These are phyloP conservation scores for Diutina scorzettiae DNA, from an alignment of 1,139 yeast genomes.

Conservation along the genomic window DNA sequence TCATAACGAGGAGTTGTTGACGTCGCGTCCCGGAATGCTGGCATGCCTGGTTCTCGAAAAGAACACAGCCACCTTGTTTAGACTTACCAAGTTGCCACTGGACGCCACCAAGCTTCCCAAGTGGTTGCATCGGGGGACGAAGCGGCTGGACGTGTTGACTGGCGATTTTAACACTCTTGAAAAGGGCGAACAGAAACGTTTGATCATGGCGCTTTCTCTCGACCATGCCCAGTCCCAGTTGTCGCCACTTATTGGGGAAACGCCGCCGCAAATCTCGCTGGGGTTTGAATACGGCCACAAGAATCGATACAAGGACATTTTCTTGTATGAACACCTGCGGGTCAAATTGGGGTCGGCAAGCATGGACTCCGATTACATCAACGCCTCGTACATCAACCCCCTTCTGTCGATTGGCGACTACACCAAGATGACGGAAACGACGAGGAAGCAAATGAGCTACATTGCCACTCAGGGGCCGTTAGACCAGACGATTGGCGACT, in stretches of 20 bases:
- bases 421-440: not conserved
- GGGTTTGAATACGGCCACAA: constrained; percentile 70
- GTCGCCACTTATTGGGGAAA: constrained; percentile 7
- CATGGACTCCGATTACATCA: constrained; percentile 33
- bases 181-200: constrained; percentile 1
- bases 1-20: constrained; percentile 20
- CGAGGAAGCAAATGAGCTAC: constrained; percentile 16
- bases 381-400: constrained; percentile 43
- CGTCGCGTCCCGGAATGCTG: not conserved
- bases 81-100: not conserved
- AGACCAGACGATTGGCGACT: constrained; percentile 59
- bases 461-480: constrained; percentile 87
- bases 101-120: not conserved
- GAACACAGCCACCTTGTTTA: not conserved
- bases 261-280: constrained; percentile 30
- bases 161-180: constrained; percentile 23
- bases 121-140: constrained; percentile 1
- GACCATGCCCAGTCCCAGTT: not conserved
- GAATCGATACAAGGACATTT: constrained; percentile 70
- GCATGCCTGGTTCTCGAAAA: not conserved
- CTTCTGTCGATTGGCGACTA: constrained; percentile 6
- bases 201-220: constrained; percentile 9
- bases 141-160: constrained; percentile 7
- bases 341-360: constrained; percentile 33
- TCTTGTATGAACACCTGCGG: constrained; percentile 74